Base-by-base conservation (phyloP, 2,329 filamentous ascomycete genomes). In the Penicillium sp. region DNA sequence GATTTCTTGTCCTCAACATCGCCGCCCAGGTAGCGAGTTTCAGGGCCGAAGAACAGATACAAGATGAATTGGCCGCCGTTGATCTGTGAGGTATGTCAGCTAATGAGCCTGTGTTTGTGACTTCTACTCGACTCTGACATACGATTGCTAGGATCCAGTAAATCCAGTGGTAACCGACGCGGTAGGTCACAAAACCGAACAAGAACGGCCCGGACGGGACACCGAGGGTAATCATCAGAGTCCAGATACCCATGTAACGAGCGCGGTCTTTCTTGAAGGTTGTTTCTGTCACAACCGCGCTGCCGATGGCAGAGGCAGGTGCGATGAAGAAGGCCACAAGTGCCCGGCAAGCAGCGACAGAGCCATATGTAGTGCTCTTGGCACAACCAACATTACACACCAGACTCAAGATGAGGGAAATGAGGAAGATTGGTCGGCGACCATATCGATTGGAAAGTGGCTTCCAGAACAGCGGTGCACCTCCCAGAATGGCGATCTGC, bases 101-200 rank as follows among this genome's bases (percentile, higher is more conserved):
- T 3, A 33, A 48, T 53, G 45, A 49, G 40, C 62, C 46, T 4
- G 57, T 57, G 10, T 4, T 13, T 4, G 10, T 13, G 11, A 2
- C 12, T 19, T 30, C 2, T 12, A 25, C 4, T 3, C 18, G 41
- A n/a, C 18, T 18, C 2, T 27, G 27, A 45, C 71, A 67, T 59
- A 79, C 76, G 33, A 82, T 82, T 5, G 79, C 77, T 8, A 82
- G 67, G 19, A 77, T 74, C 73, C 76, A 82, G 64, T 79, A 83
- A 37, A 82, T 81, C 80, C 80, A 83, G 8, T 75, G 70, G 50
- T 79, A 82, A 0, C 77, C 76, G n/a, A 75, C 73, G 13, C 77
- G 73, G 49, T 77, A 68, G 1, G 76, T 74, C 1, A 82, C 79
- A 33, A 70, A 69, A 1, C 67, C 66, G 13, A 70, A 67, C n/a